Conservation (phyloP, 2,329 filamentous ascomycete species). For the Aspergillus fumigatus region DNA sequence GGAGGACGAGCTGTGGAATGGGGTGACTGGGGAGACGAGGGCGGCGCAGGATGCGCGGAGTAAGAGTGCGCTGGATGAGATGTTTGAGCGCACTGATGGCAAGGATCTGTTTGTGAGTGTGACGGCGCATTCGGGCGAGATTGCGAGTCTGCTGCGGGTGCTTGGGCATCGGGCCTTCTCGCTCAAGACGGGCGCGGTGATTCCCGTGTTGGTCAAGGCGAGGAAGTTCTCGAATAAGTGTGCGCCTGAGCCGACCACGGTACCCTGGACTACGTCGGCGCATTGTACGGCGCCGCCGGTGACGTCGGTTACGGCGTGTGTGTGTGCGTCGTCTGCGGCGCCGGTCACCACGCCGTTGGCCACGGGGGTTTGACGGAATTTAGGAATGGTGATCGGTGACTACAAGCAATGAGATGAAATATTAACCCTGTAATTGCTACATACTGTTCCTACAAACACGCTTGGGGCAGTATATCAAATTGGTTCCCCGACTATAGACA, state of each 20-base stretch:
- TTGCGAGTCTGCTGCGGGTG: slow-evolving; percentile 47
- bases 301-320: slow-evolving; percentile 24
- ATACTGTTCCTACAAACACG: not conserved
- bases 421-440: no score
- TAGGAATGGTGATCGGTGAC: no score
- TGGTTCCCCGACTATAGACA: not conserved
- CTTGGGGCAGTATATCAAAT: slow-evolving; percentile 7
- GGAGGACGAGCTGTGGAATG: slow-evolving; percentile 51
- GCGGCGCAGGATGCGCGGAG: slow-evolving; percentile 45
- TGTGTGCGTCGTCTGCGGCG: slow-evolving; percentile 26
- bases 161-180: slow-evolving; percentile 43
- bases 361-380: slow-evolving; percentile 4
- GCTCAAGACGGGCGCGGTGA: slow-evolving; percentile 46
- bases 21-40: slow-evolving; percentile 46
- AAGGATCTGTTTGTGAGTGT: slow-evolving; percentile 47
- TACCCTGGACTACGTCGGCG: slow-evolving; percentile 25
- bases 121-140: slow-evolving; percentile 56
- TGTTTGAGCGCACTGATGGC: slow-evolving; percentile 42
- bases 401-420: no score
- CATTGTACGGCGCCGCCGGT: slow-evolving; percentile 32
- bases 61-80: slow-evolving; percentile 44
- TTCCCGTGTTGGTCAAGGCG: slow-evolving; percentile 48
- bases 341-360: slow-evolving; percentile 28
- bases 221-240: slow-evolving; percentile 20
- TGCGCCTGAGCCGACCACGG: slow-evolving; percentile 12